Evolutionary conservation across 148 eudicot genomes (phyloP).

Genomic region (Camellia lanceoleosa): DNA sequence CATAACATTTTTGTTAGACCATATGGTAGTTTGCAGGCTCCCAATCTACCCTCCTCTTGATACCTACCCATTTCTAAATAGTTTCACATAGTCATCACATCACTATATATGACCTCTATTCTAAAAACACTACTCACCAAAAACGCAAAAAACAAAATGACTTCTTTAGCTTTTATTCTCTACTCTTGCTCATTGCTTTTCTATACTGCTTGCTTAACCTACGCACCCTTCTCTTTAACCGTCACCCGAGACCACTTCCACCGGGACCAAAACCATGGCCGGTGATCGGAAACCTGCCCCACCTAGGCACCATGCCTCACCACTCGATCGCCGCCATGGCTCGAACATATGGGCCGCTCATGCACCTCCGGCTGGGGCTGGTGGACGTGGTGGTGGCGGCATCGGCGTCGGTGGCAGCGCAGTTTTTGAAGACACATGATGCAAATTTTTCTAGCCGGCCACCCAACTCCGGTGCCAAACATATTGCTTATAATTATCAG

Average conservation of each 20-base stretch:
- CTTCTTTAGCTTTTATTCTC: constrained; percentile 27
- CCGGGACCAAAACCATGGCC: constrained; percentile 96
- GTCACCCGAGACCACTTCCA: constrained; percentile 46
- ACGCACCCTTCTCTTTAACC: constrained; percentile 2
- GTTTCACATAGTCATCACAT: no score
- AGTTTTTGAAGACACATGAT: constrained; percentile 71
- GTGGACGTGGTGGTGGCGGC: constrained; percentile 87
- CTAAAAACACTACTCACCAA: not conserved
- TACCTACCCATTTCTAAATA: no score
- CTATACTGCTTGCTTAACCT: no score
- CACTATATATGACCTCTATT: not conserved
- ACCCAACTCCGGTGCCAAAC: constrained; percentile 83
- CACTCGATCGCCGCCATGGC: constrained; percentile 65
- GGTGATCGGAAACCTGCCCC: constrained; percentile 77
- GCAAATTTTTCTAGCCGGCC: constrained; percentile 79
- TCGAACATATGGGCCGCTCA: constrained; percentile 58
- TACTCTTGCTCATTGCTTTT: constrained; percentile 32
- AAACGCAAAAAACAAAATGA: not conserved
- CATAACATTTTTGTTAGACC: no score
- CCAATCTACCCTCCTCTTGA: no score
- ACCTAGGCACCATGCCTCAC: constrained; percentile 80
- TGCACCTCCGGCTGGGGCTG: constrained; percentile 67
- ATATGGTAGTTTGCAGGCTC: no score
- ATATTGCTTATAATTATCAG: constrained; percentile 80
- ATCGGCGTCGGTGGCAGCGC: constrained; percentile 66